Evolutionary conservation across 139 green algal species (phyloP).

Genomic region (Pseudopediastrum boryanum): DNA sequence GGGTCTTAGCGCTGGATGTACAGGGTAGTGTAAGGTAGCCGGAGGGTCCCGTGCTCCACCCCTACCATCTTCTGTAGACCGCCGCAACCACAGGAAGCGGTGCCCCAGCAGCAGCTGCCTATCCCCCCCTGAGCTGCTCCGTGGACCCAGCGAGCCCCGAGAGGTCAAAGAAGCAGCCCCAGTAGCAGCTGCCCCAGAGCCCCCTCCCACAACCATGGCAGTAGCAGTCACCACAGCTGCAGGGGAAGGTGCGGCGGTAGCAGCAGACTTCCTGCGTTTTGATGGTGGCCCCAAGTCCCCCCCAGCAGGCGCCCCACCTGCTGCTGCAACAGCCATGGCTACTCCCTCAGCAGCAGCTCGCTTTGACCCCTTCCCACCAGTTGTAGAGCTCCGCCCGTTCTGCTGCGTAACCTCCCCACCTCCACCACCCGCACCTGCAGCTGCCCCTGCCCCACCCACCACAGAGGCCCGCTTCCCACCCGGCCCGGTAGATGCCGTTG

Average conservation of each 20-base stretch:
- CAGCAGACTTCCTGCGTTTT: too few relatives aligned
- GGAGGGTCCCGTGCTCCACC: neutral
- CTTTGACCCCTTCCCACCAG: neutral
- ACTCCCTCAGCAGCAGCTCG: neutral
- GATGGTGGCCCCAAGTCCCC: too few relatives aligned
- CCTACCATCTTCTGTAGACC: slow-evolving; percentile 1
- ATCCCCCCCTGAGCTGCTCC: neutral
- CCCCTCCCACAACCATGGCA: too few relatives aligned
- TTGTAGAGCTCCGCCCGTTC: too few relatives aligned
- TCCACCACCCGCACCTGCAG: too few relatives aligned
- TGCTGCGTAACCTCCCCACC: too few relatives aligned
- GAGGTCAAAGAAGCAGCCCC: too few relatives aligned
- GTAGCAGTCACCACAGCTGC: neutral
- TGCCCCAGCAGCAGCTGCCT: neutral
- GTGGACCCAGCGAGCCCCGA: too few relatives aligned
- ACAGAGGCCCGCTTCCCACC: too few relatives aligned
- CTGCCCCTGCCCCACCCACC: too few relatives aligned
- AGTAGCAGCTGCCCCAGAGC: too few relatives aligned
- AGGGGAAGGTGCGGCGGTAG: neutral
- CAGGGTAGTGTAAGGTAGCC: neutral
- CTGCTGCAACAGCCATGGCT: neutral
- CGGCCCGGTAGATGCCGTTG: too few relatives aligned
- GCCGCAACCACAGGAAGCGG: neutral
- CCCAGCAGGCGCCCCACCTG: slow-evolving; percentile 2
- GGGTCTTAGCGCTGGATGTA: slow-evolving; percentile 10